Base-by-base conservation (phyloP, 106 monocot species). In the Dactylorhiza incarnata region DNA sequence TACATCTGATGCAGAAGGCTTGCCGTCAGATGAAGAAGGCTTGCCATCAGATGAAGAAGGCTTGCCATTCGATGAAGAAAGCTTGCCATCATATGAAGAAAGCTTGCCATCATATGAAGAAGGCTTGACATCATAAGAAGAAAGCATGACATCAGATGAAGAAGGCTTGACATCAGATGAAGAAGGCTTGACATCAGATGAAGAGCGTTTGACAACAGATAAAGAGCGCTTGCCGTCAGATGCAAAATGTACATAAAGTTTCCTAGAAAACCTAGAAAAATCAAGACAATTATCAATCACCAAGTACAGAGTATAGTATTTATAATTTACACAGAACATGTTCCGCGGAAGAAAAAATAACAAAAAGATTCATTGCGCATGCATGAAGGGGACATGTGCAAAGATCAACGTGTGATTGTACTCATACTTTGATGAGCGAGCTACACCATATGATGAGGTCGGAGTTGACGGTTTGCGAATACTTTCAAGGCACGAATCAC, bases 401-500 rank as follows among this genome's bases (percentile, higher is more conserved):
- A 67, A 67, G 9, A 44, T 67, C 8, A 9, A 44, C 3, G 37
- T 43, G 15, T 67, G 43, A 29, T 67, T 43, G 67, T 37, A 67
- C 23, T 67, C 83, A 29, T 77, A 85, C 83, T 78, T 79, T 44
- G 52, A n/a, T 50, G 45, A 48, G 25, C 15, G 78, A 71, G 12
- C 10, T 56, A n/a, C 54, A 12, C 46, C 61, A 58, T 49, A 15
- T 10, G 51, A 56, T 68, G 82, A 14, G 48, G 46, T 73, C 24
- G 55, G 67, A 68, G 58, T 79, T 73, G 26, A 14, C 15, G 49
- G 52, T 20, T 47, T 45, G 12, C 76, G 76, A 75, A 81, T 76
- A 43, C 71, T 45, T 49, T 79, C 71, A 78, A 81, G 79, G 66
- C 87, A 91, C 14, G 79, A 75, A 75, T 87, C 87, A 75, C 90